Percentiles rank a stretch among this genome's conserved stretches.
phyloP scores from a whole-genome alignment of 306 rosid genomes.

The Vigna mungo region DNA sequence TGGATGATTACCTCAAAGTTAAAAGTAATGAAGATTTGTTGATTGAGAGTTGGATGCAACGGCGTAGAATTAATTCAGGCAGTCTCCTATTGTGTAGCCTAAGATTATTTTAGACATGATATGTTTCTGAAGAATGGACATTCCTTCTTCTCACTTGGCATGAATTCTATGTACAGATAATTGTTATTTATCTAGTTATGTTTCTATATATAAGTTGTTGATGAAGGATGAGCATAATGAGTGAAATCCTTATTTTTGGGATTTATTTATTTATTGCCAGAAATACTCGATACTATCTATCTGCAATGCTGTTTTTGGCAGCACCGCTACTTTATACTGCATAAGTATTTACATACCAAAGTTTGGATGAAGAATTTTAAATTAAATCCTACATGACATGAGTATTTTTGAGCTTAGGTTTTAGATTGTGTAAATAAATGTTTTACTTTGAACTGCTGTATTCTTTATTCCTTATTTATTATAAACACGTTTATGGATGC shows the following conservation, averaged over 20 bases:
- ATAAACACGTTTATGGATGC: not conserved
- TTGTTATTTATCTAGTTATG: not conserved
- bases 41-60: conserved; percentile 71
- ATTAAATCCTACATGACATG: not conserved
- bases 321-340: not conserved
- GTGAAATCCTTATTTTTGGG: not conserved
- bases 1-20: conserved; percentile 71
- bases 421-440: not conserved
- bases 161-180: conserved; percentile 48
- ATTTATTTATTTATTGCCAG: not conserved
- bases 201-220: conserved; percentile 25
- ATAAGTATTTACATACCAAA: not conserved
- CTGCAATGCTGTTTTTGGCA: too few relatives aligned
- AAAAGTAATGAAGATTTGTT: conserved; percentile 70
- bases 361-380: not conserved
- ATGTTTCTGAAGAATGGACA: conserved; percentile 15
- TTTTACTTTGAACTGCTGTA: not conserved
- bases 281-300: too few relatives aligned
- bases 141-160: not conserved
- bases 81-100: conserved; percentile 67
- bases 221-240: conserved; percentile 13
- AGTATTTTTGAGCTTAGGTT: not conserved
- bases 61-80: conserved; percentile 68
- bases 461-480: not conserved
- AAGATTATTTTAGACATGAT: conserved; percentile 54